These are phyloP conservation scores for Jimgerdemannia flammicorona DNA, from an alignment of 192 early-diverging fungal species.

Conservation along the genomic window DNA sequence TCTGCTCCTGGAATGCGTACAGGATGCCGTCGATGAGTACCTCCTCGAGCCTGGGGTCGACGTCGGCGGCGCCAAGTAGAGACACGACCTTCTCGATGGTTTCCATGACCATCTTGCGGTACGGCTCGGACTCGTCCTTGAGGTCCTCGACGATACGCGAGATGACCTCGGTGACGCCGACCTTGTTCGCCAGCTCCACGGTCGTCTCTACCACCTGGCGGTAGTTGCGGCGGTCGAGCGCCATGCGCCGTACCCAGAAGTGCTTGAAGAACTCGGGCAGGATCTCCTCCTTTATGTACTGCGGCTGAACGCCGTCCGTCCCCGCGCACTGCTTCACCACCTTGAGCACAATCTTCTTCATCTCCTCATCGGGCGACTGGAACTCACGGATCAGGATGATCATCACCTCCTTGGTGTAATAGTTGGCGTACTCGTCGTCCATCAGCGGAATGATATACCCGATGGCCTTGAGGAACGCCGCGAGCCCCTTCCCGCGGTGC, in stretches of 20 bases:
- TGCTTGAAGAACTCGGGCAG: conserved; percentile 92
- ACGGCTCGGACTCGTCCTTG: conserved; percentile 92
- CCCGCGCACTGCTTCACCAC: conserved; percentile 96
- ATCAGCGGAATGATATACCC: conserved; percentile 98
- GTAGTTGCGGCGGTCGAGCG: conserved; percentile 90
- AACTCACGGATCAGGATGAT: conserved; percentile 90
- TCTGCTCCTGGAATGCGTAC: conserved; percentile 99
- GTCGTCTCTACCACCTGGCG: conserved; percentile 95
- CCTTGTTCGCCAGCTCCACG: conserved; percentile 89
- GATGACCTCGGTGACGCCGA: conserved; percentile 90
- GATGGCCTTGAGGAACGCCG: conserved; percentile 98
- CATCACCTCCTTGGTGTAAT: conserved; percentile 95
- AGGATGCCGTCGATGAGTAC: conserved; percentile 95
- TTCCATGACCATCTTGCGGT: conserved; percentile 98
- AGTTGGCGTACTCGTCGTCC: conserved; percentile 92
- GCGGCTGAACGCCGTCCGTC: conserved; percentile 85
- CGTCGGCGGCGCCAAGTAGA: conserved; percentile 82
- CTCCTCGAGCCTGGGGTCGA: conserved; percentile 89
- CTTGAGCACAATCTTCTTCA: conserved; percentile 98
- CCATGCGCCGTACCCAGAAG: conserved; percentile 99
- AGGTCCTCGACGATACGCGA: conserved; percentile 83
- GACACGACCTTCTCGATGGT: conserved; percentile 81
- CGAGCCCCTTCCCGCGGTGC: conserved; percentile 93
- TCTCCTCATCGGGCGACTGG: conserved; percentile 96
- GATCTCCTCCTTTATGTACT: conserved; percentile 87